phyloP scores from a whole-genome alignment of 2,329 filamentous ascomycete species.

The Fusarium armeniacum region DNA sequence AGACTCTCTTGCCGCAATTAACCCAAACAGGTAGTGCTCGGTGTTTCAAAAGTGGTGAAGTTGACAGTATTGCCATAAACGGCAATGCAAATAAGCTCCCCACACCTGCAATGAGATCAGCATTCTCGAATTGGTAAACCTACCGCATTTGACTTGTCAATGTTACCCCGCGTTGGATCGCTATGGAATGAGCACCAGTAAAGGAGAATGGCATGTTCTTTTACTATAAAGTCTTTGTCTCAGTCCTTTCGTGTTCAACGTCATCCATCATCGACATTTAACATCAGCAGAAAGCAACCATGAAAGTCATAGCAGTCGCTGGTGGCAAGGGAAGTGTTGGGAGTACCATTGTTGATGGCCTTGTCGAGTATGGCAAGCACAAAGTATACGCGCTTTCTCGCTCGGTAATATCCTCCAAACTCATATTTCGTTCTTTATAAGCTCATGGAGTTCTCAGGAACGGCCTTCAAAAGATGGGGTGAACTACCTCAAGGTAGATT shows the following conservation, averaged over 20 bases:
- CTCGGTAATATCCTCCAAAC: neutral
- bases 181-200: neutral
- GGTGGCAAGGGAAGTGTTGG: conserved; percentile 42
- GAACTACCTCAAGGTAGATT: conserved; percentile 33
- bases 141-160: neutral
- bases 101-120: neutral
- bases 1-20: neutral
- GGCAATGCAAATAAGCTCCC: conserved; percentile 2
- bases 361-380: conserved; percentile 33
- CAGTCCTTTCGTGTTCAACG: accelerated
- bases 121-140: neutral
- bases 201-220: neutral
- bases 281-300: neutral
- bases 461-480: neutral
- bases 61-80: conserved; percentile 18
- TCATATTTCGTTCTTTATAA: accelerated
- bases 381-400: conserved; percentile 35
- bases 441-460: neutral
- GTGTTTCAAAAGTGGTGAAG: neutral
- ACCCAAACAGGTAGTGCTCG: neutral
- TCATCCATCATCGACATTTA: neutral
- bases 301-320: conserved; percentile 40
- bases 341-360: conserved; percentile 36
- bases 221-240: neutral
- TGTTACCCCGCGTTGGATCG: neutral